phyloP scores from a whole-genome alignment of 2,329 filamentous ascomycete genomes.

The Colletotrichum sp. region DNA sequence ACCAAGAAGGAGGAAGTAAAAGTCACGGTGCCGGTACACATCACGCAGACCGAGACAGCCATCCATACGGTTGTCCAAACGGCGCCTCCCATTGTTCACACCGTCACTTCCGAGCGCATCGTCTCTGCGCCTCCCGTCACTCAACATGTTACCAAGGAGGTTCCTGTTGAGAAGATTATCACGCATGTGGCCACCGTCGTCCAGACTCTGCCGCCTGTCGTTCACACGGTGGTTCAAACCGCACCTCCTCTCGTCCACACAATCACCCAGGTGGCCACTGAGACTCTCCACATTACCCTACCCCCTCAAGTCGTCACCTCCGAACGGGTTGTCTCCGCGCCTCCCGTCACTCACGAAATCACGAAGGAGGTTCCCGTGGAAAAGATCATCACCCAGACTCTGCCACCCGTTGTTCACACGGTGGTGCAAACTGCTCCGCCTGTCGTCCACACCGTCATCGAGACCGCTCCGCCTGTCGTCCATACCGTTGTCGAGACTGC shows the following conservation, averaged over 20 bases:
- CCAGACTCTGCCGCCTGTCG: background rate
- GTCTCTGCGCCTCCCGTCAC: background rate
- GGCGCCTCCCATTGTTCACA: background rate
- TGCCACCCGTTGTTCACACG: background rate
- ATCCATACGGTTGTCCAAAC: background rate
- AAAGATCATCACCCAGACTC: background rate
- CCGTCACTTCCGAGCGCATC: background rate
- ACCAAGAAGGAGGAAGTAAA: background rate
- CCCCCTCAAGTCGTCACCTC: slow-evolving; percentile 1
- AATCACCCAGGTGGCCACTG: background rate
- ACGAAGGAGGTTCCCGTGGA: background rate
- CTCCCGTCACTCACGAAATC: background rate
- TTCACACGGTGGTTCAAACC: background rate
- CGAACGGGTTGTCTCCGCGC: background rate
- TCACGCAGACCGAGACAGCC: background rate
- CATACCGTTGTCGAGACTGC: background rate
- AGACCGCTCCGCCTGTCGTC: background rate
- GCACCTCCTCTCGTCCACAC: background rate
- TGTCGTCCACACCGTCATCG: background rate
- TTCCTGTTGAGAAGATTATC: background rate
- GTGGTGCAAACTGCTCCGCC: background rate
- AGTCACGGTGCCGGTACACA: background rate
- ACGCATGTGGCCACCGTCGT: background rate
- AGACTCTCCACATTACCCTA: slow-evolving; percentile 1
- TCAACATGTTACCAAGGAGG: background rate